Evolutionary conservation across 176 grass and related monocot species (phyloP).

Genomic region (Bromus sterilis): DNA sequence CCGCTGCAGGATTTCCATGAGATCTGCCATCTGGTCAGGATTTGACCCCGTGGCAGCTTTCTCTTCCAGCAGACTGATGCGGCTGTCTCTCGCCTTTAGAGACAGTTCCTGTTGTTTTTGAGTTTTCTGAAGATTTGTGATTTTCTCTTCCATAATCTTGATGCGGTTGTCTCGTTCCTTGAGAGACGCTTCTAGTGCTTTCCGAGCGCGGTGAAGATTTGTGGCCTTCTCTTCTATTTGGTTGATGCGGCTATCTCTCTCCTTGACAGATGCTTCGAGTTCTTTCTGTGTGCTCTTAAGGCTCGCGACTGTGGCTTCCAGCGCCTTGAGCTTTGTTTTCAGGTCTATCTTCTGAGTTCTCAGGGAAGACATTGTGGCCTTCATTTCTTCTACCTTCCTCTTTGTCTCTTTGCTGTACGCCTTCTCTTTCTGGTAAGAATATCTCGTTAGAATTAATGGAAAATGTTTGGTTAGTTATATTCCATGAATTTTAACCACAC

Average conservation of each 20-base stretch:
- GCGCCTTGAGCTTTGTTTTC: conserved; percentile 59
- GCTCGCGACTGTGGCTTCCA: conserved; percentile 34
- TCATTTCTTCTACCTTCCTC: conserved; percentile 59
- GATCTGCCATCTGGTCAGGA: conserved; percentile 33
- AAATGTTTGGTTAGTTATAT: background rate
- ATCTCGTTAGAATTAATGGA: background rate
- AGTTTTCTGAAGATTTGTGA: conserved; percentile 39
- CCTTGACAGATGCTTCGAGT: conserved; percentile 45
- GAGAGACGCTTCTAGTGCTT: conserved; percentile 46
- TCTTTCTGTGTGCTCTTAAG: conserved; percentile 66
- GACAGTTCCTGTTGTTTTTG: conserved; percentile 56
- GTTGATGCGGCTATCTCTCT: conserved; percentile 49
- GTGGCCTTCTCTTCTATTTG: conserved; percentile 27
- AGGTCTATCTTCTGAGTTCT: conserved; percentile 61
- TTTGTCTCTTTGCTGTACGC: conserved; percentile 45
- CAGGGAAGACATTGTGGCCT: conserved; percentile 56
- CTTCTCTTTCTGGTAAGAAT: conserved; percentile 75
- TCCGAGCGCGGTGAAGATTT: background rate
- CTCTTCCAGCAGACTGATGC: conserved; percentile 37
- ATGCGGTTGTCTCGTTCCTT: conserved; percentile 55
- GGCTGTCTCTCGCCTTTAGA: conserved; percentile 47
- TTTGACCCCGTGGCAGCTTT: background rate
- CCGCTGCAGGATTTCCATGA: conserved; percentile 60
- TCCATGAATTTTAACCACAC: background rate
- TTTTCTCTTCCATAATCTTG: conserved; percentile 33